Conservation (phyloP, 73 alveolate species). For the Effrenium voratum region DNA sequence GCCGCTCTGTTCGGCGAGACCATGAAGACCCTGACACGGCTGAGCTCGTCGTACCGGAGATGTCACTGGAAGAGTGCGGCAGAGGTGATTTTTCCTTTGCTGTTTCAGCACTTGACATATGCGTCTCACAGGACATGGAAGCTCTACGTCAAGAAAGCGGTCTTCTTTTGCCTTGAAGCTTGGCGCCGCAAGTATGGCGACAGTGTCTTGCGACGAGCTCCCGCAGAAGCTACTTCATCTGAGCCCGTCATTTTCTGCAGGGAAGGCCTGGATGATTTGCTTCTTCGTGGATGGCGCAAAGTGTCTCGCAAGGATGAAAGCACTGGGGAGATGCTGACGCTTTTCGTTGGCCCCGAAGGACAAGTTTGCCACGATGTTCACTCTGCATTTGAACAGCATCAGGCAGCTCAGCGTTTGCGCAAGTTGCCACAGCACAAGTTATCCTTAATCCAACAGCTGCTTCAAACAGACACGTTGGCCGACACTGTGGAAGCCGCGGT, state of each 20-base stretch:
- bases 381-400: too few species aligned
- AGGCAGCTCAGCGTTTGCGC: too few species aligned
- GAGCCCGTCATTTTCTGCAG: slow-evolving; percentile 6
- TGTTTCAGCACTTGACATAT: slow-evolving; percentile 3
- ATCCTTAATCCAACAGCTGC: not conserved
- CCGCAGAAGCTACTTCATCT: not conserved
- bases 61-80: slow-evolving; percentile 75
- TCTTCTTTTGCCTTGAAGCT: not conserved
- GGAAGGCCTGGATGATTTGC: slow-evolving; percentile 31
- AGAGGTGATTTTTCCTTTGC: slow-evolving; percentile 27
- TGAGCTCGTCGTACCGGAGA: not conserved
- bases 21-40: not conserved
- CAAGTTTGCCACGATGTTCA: not conserved
- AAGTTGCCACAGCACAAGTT: not conserved
- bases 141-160: slow-evolving; percentile 31
- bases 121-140: slow-evolving; percentile 49
- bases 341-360: not conserved
- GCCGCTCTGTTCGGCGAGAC: not conserved
- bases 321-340: not conserved
- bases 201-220: not conserved
- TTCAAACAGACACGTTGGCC: not conserved
- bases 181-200: slow-evolving; percentile 21
- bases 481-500: not conserved
- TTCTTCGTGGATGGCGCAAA: not conserved
- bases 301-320: not conserved